Evolutionary conservation across 352 stramenopile genomes (phyloP), one percentile per base, ranked within the genome.

Genomic region (Phytophthora citricola): DNA sequence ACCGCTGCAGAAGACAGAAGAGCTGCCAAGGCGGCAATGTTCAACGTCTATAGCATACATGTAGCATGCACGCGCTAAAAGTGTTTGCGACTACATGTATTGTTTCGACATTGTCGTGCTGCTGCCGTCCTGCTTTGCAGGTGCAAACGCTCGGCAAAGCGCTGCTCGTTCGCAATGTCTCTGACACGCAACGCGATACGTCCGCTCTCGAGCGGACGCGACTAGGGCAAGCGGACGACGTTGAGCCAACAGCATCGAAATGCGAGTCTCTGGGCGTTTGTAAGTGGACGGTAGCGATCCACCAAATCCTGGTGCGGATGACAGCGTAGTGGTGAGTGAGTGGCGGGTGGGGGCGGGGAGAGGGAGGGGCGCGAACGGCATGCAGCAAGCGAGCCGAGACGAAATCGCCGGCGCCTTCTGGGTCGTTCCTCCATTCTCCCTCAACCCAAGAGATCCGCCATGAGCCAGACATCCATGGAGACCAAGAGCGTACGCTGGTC

Each of bases 401-500:
- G 44, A 44, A 69, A 52, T 52, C 45, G 20, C 24, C 27, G 49
- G 26, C 45, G 60, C 43, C 45, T 62, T 62, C 34, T 63, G 61
- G 29, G 39, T 38, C n/a, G 55, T 58, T 53, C 38, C 46, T 69
- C n/a, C 46, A 50, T 49, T 55, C 38, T 15, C 52, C 20, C 43
- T 45, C 48, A 17, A 29, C 20, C 27, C 27, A 43, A 43, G 36
- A 22, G 26, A 59, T 50, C 36, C 54, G 1, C 34, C 12, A 43
- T 32, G 7, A 27, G 24, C 46, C 14, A 12, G 31, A 34, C 10
- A 48, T 24, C 24, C 46, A 58, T 65, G 47, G 24, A 7, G 10
- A 47, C 12, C 36, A 58, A 63, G 51, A 57, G 51, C 46, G 61
- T 69, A 12, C 69, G 73, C 31, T 90, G 75, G 76, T 85, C 69